A percentile compares a stretch with the other conserved stretches of the same genome.
phyloP scores from a whole-genome alignment of 176 grass and related monocot species.

The Aegilops bicornis region DNA sequence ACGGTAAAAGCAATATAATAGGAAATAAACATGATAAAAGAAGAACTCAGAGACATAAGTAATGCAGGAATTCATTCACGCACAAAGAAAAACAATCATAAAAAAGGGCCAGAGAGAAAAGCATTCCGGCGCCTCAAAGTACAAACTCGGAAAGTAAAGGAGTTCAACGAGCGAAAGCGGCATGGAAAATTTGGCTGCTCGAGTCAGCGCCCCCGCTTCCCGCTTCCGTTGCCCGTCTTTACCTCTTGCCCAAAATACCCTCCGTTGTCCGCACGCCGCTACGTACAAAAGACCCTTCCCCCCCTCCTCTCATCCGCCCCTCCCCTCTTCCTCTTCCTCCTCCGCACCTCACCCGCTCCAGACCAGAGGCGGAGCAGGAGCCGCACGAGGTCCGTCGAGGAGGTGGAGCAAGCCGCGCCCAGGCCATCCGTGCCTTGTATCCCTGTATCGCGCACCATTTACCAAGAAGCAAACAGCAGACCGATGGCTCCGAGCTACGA shows the following conservation, averaged over 20 bases:
- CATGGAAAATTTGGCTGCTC: not conserved
- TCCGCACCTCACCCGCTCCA: slow-evolving; percentile 12
- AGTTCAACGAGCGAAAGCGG: too few relatives aligned
- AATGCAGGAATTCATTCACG: not conserved
- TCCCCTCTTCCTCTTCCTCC: not conserved
- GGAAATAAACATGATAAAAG: not conserved
- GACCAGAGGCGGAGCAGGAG: slow-evolving; percentile 8
- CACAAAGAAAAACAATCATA: not conserved
- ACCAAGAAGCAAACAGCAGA: not conserved
- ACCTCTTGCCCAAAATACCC: slow-evolving; percentile 35
- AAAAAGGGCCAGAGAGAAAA: slow-evolving; percentile 18
- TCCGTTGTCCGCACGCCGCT: not conserved
- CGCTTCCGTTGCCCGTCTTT: not conserved
- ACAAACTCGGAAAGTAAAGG: too few relatives aligned
- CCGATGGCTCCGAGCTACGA: slow-evolving; percentile 60
- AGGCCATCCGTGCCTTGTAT: not conserved
- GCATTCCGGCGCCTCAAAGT: slow-evolving; percentile 28
- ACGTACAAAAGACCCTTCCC: slow-evolving; percentile 25
- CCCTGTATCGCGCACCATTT: too few relatives aligned
- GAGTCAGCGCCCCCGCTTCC: slow-evolving; percentile 39
- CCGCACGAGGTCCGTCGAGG: not conserved
- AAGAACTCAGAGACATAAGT: not conserved
- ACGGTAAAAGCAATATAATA: not conserved
- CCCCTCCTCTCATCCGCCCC: slow-evolving; percentile 8
- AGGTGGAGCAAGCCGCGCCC: not conserved